Base-by-base conservation (phyloP, 306 rosid genomes). In the Medicago ruthenica region DNA sequence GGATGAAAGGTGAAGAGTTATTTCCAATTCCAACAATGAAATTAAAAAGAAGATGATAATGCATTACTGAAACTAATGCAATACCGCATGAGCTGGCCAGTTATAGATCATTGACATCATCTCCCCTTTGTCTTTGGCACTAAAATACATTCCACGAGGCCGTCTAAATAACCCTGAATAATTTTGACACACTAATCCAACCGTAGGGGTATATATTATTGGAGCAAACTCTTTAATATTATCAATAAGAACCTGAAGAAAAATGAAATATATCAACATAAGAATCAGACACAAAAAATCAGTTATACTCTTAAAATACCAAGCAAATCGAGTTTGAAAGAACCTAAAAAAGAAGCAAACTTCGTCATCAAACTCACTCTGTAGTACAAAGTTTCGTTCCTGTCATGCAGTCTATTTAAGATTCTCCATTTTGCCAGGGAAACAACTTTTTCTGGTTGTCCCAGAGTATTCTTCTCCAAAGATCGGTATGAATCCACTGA, bases 101-200 rank as follows among this genome's bases (percentile, higher is more conserved):
- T 96, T 96, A 79, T 92, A 96, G 78, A 96, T 96, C 99, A 96
- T 96, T 69, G 99, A 92, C 99, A 96, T 92, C 99, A 96, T 96
- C 86, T 96, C 99, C 42, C 99, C 99, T 82, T 90, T 96, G 85
- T 96, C 99, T 85, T 87, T 96, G 58, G 98, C 99, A 83, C 99
- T 89, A 85, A 96, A 96, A 84, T 96, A 96, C 99, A 96, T 96
- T 63, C 99, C 99, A 3, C 99, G 99, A 0, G 99, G 98, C 53
- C 99, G 96, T 85, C 99, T 88, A 78, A 89, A 96, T 61, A 96
- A 85, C 36, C 99, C 99, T 0, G 98, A 96, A 88, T 96, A 96
- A 73, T 96, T 96, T 80, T 96, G 98, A 76, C 99, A 92, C 11
- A 96, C 99, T 67, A 92, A 83, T 73, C 99, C 99, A 37, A 96